Conservation (phyloP, 805 yeast species). For the Gaillardinia entomophila region DNA sequence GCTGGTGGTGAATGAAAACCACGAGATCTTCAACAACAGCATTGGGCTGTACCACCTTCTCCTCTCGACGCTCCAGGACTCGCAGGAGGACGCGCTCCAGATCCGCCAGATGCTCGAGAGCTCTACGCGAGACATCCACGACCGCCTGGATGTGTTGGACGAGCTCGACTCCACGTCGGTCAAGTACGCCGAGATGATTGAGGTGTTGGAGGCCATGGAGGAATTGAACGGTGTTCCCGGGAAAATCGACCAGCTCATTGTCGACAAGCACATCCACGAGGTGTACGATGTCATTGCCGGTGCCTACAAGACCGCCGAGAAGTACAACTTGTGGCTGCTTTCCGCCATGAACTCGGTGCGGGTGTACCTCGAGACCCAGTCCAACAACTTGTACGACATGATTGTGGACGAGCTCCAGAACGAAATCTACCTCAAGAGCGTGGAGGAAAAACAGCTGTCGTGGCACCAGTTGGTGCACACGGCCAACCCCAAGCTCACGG, state of each 20-base stretch:
- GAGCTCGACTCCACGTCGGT: slow-evolving; percentile 63
- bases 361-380: slow-evolving; percentile 49
- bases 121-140: slow-evolving; percentile 46
- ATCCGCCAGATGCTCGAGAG: slow-evolving; percentile 44
- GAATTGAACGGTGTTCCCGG: slow-evolving; percentile 54
- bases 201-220: slow-evolving; percentile 62
- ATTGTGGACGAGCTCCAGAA: slow-evolving; percentile 72
- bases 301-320: slow-evolving; percentile 40
- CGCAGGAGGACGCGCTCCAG: slow-evolving; percentile 51
- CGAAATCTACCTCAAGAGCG: slow-evolving; percentile 54
- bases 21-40: slow-evolving; percentile 77
- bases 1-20: slow-evolving; percentile 71
- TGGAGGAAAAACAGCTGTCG: slow-evolving; percentile 3
- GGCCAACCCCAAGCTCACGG: slow-evolving; percentile 29
- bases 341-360: slow-evolving; percentile 48
- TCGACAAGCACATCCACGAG: slow-evolving; percentile 62
- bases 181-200: slow-evolving; percentile 63
- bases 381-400: slow-evolving; percentile 58
- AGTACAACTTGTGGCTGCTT: slow-evolving; percentile 52
- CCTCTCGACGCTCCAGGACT: slow-evolving; percentile 54
- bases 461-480: slow-evolving; percentile 20
- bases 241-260: slow-evolving; percentile 58
- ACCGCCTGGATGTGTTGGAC: slow-evolving; percentile 49
- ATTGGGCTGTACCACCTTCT: slow-evolving; percentile 80
- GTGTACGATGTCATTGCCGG: slow-evolving; percentile 53